These are phyloP conservation scores for Penicillium ochrochloron DNA, from an alignment of 495 filamentous ascomycete species.

Conservation along the genomic window DNA sequence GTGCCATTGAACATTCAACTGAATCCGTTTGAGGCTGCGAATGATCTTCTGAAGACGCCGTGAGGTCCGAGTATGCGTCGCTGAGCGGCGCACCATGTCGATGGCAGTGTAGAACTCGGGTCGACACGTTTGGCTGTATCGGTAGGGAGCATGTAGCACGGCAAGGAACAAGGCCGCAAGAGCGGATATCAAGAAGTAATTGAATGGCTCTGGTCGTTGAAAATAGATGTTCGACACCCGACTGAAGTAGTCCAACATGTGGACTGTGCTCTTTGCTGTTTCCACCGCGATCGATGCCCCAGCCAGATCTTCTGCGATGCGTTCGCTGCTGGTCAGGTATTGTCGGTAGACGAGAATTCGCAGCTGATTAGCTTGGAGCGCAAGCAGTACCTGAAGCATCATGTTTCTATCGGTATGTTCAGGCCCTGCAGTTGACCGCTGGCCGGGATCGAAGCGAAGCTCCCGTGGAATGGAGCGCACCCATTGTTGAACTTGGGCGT, in stretches of 20 bases:
- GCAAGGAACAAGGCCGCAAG: constrained; percentile 81
- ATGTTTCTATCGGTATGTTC: constrained; percentile 37
- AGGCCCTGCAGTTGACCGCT: constrained; percentile 35
- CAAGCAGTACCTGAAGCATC: constrained; percentile 58
- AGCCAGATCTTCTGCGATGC: constrained; percentile 67
- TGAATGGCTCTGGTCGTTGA: constrained; percentile 76
- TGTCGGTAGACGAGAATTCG: constrained; percentile 83
- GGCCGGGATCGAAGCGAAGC: constrained; percentile 56
- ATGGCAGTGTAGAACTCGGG: constrained; percentile 82
- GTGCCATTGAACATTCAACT: constrained; percentile 28
- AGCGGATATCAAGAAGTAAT: constrained; percentile 81
- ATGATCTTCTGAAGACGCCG: constrained; percentile 47
- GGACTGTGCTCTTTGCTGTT: constrained; percentile 76
- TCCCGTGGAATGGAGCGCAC: constrained; percentile 61
- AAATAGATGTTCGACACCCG: constrained; percentile 75
- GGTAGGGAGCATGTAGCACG: constrained; percentile 73
- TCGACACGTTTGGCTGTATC: constrained; percentile 71
- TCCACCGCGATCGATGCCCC: constrained; percentile 71
- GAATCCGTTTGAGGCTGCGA: constrained; percentile 43
- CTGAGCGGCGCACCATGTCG: constrained; percentile 72
- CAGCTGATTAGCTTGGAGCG: constrained; percentile 76
- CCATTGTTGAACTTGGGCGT: constrained; percentile 78
- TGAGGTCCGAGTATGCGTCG: constrained; percentile 41
- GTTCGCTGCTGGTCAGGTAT: constrained; percentile 70
- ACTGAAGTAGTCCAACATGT: constrained; percentile 72